Evolutionary conservation across 139 green algal species (phyloP).

Genomic region (Chlorella sp.): DNA sequence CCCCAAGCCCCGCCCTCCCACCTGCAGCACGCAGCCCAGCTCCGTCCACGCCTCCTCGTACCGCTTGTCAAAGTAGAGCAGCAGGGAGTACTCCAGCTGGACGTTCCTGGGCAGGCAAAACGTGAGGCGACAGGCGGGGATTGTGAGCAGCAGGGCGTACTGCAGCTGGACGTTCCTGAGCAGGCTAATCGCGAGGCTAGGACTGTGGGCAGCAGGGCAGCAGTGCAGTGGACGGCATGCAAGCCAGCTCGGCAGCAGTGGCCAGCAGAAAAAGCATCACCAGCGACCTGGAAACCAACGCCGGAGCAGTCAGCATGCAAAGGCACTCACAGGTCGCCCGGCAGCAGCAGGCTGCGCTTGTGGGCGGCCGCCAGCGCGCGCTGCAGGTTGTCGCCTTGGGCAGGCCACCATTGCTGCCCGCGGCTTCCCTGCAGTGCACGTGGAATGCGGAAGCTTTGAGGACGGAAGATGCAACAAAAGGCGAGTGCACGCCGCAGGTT

Average conservation of each 20-base stretch:
- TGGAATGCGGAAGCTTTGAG: not conserved
- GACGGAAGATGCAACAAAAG: not conserved
- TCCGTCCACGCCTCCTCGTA: conserved; percentile 32
- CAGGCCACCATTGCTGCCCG: conserved; percentile 15
- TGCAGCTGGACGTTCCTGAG: conserved; percentile 2
- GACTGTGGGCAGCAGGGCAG: not conserved
- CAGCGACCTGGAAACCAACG: not conserved
- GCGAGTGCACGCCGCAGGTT: conserved; percentile 9
- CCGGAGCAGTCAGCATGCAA: not conserved
- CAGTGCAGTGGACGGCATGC: not conserved
- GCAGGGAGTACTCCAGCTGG: not conserved
- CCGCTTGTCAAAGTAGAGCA: conserved; percentile 9
- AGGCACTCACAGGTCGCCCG: not conserved
- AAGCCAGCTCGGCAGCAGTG: too few relatives aligned
- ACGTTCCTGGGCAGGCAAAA: not conserved
- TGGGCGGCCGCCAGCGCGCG: conserved; percentile 16
- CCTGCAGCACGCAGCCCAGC: conserved; percentile 29
- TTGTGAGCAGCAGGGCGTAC: not conserved
- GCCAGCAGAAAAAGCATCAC: too few relatives aligned
- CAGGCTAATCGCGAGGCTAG: not conserved
- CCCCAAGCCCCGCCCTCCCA: not conserved
- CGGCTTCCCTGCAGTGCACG: not conserved
- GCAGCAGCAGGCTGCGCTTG: conserved; percentile 17
- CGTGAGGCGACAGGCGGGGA: too few relatives aligned
- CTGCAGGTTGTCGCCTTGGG: not conserved